These are phyloP conservation scores for Zymoseptoria tritici DNA, from an alignment of 2,329 filamentous ascomycete genomes.

Conservation along the genomic window DNA sequence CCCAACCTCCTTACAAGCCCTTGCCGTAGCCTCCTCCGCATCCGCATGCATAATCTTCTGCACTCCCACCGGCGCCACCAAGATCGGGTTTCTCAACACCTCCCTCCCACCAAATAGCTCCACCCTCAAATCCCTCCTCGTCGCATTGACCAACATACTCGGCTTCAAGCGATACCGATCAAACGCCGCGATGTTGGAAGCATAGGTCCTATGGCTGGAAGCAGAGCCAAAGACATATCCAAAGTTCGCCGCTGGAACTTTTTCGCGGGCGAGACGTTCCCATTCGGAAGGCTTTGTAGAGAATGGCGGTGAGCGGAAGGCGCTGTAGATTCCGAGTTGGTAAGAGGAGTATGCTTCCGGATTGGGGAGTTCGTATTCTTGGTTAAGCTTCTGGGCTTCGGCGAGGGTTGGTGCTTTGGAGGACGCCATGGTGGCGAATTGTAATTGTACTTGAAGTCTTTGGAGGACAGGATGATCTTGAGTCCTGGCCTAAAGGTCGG, in stretches of 20 bases:
- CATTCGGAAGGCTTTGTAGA: slow-evolving; percentile 36
- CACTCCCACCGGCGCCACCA: slow-evolving; percentile 63
- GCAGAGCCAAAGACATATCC: slow-evolving; percentile 34
- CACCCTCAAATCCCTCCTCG: slow-evolving; percentile 22
- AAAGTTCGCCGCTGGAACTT: slow-evolving; percentile 33
- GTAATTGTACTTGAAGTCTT: neutral
- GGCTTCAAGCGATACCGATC: slow-evolving; percentile 34
- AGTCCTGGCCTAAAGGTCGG: too few relatives aligned
- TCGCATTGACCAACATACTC: slow-evolving; percentile 35
- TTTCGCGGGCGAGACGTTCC: slow-evolving; percentile 30
- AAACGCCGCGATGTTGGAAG: slow-evolving; percentile 34
- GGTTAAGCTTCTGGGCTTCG: slow-evolving; percentile 14
- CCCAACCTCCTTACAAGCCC: slow-evolving; percentile 52
- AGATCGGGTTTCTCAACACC: slow-evolving; percentile 40
- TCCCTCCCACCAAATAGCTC: slow-evolving; percentile 36
- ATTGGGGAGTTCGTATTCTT: slow-evolving; percentile 28
- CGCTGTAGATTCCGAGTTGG: slow-evolving; percentile 32
- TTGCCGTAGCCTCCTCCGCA: slow-evolving; percentile 56
- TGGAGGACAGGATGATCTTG: too few relatives aligned
- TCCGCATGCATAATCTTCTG: slow-evolving; percentile 61
- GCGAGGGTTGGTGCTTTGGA: slow-evolving; percentile 5
- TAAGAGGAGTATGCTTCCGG: slow-evolving; percentile 27
- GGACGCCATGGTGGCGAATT: neutral
- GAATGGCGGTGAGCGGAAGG: slow-evolving; percentile 31
- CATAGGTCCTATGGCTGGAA: slow-evolving; percentile 31